A percentile compares a stretch with the other conserved stretches of the same genome.
These are phyloP conservation scores for Trametopsis cervina DNA, from an alignment of 768 basidiomycete genomes.

Conservation along the genomic window DNA sequence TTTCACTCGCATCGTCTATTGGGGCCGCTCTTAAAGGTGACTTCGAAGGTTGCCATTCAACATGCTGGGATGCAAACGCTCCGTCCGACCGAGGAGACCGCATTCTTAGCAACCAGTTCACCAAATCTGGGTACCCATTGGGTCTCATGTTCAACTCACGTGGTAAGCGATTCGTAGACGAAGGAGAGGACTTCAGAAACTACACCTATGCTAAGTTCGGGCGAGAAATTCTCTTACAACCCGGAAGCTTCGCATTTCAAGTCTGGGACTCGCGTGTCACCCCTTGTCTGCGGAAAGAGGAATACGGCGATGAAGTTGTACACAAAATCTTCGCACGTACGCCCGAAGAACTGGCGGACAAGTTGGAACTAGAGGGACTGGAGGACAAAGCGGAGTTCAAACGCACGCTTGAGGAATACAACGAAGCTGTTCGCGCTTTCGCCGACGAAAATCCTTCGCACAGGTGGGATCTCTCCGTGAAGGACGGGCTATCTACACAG, in stretches of 20 bases:
- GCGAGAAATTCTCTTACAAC: conserved; percentile 49
- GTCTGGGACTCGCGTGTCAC: conserved; percentile 49
- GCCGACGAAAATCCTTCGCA: conserved; percentile 26
- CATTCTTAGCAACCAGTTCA: conserved; percentile 59
- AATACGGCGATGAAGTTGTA: conserved; percentile 59
- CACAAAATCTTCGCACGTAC: conserved; percentile 42
- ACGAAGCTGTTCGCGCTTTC: conserved; percentile 37
- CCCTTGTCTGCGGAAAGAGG: conserved; percentile 47
- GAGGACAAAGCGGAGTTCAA: conserved; percentile 35
- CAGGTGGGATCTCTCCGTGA: conserved; percentile 57
- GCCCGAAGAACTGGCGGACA: conserved; percentile 43
- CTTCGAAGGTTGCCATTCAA: conserved; percentile 66
- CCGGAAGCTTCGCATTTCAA: conserved; percentile 56
- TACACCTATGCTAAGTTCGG: conserved; percentile 71
- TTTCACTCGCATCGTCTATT: conserved; percentile 41
- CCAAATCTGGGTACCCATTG: conserved; percentile 68
- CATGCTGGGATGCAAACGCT: conserved; percentile 65
- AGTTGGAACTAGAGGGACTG: conserved; percentile 40
- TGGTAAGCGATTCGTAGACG: conserved; percentile 62
- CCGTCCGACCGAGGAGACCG: conserved; percentile 44
- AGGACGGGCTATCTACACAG: conserved; percentile 54
- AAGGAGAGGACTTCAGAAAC: conserved; percentile 66
- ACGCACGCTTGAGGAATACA: conserved; percentile 43
- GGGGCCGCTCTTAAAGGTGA: conserved; percentile 58
- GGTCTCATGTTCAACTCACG: conserved; percentile 59